phyloP scores from a whole-genome alignment of 1,284 basidiomycete genomes.

The Grifola frondosa region DNA sequence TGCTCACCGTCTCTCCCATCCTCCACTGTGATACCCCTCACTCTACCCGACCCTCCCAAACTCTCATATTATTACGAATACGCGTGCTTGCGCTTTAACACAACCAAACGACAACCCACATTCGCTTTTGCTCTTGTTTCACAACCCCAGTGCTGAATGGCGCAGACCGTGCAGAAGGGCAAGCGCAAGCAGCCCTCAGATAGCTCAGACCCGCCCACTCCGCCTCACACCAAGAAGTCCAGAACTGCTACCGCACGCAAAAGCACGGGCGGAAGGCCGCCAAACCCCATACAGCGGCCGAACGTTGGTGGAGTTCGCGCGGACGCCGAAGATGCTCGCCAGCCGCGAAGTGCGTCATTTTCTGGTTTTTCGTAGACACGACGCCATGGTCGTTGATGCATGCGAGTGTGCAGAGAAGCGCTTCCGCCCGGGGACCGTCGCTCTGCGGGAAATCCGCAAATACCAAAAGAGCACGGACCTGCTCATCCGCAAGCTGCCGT shows the following conservation, averaged over 20 bases:
- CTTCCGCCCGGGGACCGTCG: slow-evolving; percentile 86
- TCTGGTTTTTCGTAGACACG: not conserved
- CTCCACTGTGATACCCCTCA: not conserved
- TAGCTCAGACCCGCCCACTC: slow-evolving; percentile 43
- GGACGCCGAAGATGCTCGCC: slow-evolving; percentile 7
- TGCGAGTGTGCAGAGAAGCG: slow-evolving; percentile 44
- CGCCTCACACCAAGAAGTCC: slow-evolving; percentile 44
- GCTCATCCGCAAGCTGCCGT: slow-evolving; percentile 84
- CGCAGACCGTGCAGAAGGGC: slow-evolving; percentile 35
- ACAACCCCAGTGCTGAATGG: slow-evolving; percentile 26
- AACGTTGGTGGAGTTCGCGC: slow-evolving; percentile 12
- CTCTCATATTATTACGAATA: not conserved
- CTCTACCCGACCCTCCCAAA: not conserved
- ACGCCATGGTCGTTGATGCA: not conserved
- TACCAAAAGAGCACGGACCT: slow-evolving; percentile 94
- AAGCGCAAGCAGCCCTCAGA: slow-evolving; percentile 29
- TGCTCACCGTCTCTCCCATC: not conserved
- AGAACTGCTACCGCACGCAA: slow-evolving; percentile 65
- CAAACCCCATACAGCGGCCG: slow-evolving; percentile 27
- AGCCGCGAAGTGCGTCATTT: slow-evolving; percentile 18
- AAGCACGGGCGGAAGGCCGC: slow-evolving; percentile 64
- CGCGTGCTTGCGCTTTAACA: not conserved
- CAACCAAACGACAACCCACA: slow-evolving; percentile 2
- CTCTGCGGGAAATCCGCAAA: slow-evolving; percentile 87
- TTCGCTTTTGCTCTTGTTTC: not conserved